Percentiles rank a stretch among this genome's conserved stretches.
Conservation (phyloP, 2,329 filamentous ascomycete species). For the Ascochyta viciae-villosae region DNA sequence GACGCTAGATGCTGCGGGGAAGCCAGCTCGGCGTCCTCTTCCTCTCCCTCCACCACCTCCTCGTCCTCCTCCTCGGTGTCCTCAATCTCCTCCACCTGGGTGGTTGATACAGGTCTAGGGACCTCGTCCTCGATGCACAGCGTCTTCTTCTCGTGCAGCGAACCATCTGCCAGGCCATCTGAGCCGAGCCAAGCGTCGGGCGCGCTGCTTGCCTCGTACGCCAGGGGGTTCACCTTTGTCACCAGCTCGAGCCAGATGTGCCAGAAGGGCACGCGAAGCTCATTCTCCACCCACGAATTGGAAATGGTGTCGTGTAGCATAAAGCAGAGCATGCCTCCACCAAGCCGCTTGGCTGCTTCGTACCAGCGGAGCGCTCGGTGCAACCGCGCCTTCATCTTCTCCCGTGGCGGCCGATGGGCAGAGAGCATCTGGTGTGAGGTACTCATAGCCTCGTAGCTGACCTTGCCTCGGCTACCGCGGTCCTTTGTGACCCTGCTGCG, state of each 20-base stretch:
- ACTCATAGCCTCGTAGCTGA: not conserved
- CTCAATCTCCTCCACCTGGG: not conserved
- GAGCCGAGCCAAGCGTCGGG: constrained; percentile 5
- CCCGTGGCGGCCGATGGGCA: not conserved
- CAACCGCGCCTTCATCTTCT: constrained; percentile 1
- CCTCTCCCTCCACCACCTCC: too few relatives aligned
- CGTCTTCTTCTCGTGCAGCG: not conserved
- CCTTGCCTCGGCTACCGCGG: not conserved
- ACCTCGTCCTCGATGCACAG: not conserved
- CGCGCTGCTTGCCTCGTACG: not conserved
- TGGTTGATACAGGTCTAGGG: not conserved
- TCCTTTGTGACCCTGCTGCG: not conserved
- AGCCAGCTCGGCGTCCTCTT: too few relatives aligned
- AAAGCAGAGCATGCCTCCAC: constrained; percentile 4
- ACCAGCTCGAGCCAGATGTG: constrained; percentile 6
- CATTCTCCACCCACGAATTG: constrained; percentile 4
- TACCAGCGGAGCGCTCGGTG: constrained; percentile 1
- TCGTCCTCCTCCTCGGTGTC: not conserved
- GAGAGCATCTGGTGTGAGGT: not conserved
- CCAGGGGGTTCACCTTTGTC: not conserved
- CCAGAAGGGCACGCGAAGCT: not conserved
- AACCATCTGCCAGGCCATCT: not conserved
- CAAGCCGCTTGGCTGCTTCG: not conserved
- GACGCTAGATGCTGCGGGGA: too few relatives aligned
- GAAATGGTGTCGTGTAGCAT: constrained; percentile 2